phyloP scores from a whole-genome alignment of 768 basidiomycete genomes.

The Crucibulum laeve region DNA sequence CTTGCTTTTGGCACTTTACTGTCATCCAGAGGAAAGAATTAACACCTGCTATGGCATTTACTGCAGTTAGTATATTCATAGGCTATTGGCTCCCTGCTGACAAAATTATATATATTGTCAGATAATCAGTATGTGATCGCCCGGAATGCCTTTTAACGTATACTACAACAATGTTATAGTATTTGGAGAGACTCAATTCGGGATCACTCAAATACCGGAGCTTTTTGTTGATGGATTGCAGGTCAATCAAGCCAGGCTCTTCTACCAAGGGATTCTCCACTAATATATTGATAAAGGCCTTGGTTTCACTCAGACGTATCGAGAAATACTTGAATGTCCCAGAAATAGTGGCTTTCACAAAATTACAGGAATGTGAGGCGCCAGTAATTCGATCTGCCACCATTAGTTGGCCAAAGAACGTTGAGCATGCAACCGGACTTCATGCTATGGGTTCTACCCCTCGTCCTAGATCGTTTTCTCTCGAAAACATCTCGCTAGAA shows the following conservation, averaged over 20 bases:
- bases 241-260: neutral
- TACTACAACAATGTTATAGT: neutral
- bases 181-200: neutral
- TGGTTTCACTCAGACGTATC: neutral
- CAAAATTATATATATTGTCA: neutral
- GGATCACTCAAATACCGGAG: neutral
- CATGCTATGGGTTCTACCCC: too few relatives aligned
- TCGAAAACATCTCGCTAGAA: neutral
- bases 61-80: constrained; percentile 34
- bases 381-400: neutral
- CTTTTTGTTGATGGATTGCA: neutral
- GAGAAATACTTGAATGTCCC: neutral
- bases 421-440: too few relatives aligned
- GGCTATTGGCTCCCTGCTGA: neutral
- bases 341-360: neutral
- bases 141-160: neutral
- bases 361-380: neutral
- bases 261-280: neutral
- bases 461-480: too few relatives aligned
- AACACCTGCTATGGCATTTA: constrained; percentile 77
- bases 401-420: neutral
- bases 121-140: neutral
- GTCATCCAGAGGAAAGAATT: constrained; percentile 57
- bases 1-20: constrained; percentile 57
- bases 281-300: neutral